Conservation (phyloP, 2,329 filamentous ascomycete species). For the Fusarium sp. region DNA sequence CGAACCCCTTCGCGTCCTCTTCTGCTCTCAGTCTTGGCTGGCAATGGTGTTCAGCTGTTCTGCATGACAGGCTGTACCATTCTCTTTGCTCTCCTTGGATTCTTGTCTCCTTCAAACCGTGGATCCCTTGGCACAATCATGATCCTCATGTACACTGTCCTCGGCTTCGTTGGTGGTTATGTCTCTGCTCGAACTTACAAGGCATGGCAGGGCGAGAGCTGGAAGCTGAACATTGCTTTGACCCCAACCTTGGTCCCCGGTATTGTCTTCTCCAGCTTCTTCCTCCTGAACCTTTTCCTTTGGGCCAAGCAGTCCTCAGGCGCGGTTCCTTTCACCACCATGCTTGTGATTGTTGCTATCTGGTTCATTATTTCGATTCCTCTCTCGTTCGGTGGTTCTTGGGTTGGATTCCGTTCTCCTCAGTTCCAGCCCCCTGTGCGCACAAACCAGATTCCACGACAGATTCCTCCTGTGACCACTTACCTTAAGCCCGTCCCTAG, state of each 20-base stretch:
- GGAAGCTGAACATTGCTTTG: conserved; percentile 92
- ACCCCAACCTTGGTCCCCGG: conserved; percentile 88
- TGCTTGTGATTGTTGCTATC: conserved; percentile 91
- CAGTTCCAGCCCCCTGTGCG: conserved; percentile 83
- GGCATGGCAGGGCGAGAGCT: conserved; percentile 88
- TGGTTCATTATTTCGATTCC: conserved; percentile 98
- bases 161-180: conserved; percentile 93
- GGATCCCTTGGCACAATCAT: conserved; percentile 94
- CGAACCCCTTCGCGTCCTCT: conserved; percentile 85
- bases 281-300: conserved; percentile 94
- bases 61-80: conserved; percentile 98
- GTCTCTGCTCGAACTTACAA: conserved; percentile 93
- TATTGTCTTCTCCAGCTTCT: conserved; percentile 88
- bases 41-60: conserved; percentile 95
- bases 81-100: conserved; percentile 89
- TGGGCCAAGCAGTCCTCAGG: conserved; percentile 94
- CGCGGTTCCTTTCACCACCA: conserved; percentile 95
- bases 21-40: conserved; percentile 85
- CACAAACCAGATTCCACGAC: conserved; percentile 97
- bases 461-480: conserved; percentile 85
- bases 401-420: conserved; percentile 85
- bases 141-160: conserved; percentile 90
- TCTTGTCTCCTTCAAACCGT: conserved; percentile 94
- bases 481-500: conserved; percentile 90
- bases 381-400: conserved; percentile 88